Evolutionary conservation across 768 basidiomycete genomes (phyloP), one percentile per base, ranked within the genome.

Genomic region (Serendipita sp.): DNA sequence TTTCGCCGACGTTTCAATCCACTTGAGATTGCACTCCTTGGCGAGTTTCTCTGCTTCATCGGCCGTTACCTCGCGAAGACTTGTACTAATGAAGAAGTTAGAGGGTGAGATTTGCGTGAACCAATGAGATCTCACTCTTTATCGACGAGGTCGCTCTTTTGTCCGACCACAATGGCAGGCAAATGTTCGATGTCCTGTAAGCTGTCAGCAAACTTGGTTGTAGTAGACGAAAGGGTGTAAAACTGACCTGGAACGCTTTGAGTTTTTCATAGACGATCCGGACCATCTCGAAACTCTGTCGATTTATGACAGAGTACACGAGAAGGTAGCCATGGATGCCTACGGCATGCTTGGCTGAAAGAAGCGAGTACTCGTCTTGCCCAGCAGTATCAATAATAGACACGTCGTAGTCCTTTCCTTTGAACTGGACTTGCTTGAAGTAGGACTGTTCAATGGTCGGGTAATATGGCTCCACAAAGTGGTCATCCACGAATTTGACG

Each of bases 361-460:
- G 83, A 65, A 94, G 89, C 18, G 92, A 89, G 77, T 89, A 97
- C 74, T 99, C 95, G 72, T 98, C 95, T 84, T 97, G 95, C 34
- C 95, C 95, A 62, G 95, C 95, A 68, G 92, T 95, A 74, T 98
- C 95, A 70, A 97, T 91, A 77, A 98, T 94, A 76, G 95, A 92
- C 76, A 93, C 94, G 67, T 92, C 87, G 71, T 93, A 98, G 71
- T 94, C 91, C 37, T 86, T 80, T 60, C 93, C 94, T 65, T 89
- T 90, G 78, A 89, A 87, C 65, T 80, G 82, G 71, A 98, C 84
- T 66, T 80, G 85, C 80, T 95, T 96, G 63, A 84, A 80, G 74
- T 86, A 88, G 11, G 88, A 91, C 69, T 80, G 84, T 75, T 97
- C 94, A 72, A 95, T 95, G 62, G 93, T 97, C 45, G 95, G 95